Evolutionary conservation across 202 grass and related monocot species (phyloP).

Genomic region (Setaria viridis): DNA sequence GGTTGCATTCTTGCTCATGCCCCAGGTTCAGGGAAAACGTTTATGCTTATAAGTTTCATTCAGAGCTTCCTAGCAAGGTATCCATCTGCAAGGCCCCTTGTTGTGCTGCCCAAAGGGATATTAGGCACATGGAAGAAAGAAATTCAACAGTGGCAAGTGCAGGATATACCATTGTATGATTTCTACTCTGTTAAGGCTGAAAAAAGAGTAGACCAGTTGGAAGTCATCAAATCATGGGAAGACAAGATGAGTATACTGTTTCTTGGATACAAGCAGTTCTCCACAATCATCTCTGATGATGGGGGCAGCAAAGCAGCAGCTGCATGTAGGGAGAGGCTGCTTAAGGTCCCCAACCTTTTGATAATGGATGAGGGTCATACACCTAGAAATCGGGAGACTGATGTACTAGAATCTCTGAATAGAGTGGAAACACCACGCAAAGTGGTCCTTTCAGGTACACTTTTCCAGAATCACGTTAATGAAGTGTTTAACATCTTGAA

Average conservation of each 20-base stretch:
- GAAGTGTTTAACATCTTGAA: constrained; percentile 98
- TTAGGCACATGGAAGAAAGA: constrained; percentile 91
- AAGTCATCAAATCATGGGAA: constrained; percentile 84
- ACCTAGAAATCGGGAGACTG: constrained; percentile 84
- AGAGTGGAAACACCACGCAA: constrained; percentile 91
- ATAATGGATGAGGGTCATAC: constrained; percentile 98
- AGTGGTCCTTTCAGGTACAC: constrained; percentile 96
- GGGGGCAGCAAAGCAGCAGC: constrained; percentile 56
- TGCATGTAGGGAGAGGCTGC: constrained; percentile 80
- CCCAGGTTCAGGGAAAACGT: constrained; percentile 97
- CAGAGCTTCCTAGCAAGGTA: constrained; percentile 97
- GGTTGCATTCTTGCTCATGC: constrained; percentile 99
- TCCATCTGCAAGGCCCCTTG: constrained; percentile 76
- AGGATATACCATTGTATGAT: constrained; percentile 88
- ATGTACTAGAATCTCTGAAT: constrained; percentile 77
- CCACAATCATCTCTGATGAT: constrained; percentile 69
- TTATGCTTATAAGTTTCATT: constrained; percentile 97
- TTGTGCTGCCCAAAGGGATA: constrained; percentile 95
- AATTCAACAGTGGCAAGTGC: constrained; percentile 82
- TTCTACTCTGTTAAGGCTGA: constrained; percentile 96
- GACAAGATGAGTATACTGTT: constrained; percentile 86
- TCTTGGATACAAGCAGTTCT: constrained; percentile 95
- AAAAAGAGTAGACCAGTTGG: constrained; percentile 85
- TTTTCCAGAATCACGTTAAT: constrained; percentile 90
- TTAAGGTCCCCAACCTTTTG: constrained; percentile 81